Evolutionary conservation across 2,329 filamentous ascomycete species (phyloP).

Genomic region (Colletotrichum spaethianum): DNA sequence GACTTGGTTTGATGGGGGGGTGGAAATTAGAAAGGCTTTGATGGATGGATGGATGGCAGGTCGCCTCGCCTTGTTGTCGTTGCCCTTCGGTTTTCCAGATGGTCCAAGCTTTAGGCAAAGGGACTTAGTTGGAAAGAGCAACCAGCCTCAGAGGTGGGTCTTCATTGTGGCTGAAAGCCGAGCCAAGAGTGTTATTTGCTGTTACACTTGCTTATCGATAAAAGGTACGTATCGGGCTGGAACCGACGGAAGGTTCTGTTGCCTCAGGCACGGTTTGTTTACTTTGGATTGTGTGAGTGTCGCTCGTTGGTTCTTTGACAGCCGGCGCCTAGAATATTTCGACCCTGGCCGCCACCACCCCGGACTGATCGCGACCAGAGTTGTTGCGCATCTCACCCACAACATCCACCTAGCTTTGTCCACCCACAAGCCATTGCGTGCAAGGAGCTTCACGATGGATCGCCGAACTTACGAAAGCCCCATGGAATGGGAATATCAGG

Average conservation of each 20-base stretch:
- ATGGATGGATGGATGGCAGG: background rate
- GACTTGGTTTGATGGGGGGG: background rate
- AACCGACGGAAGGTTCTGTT: constrained; percentile 12
- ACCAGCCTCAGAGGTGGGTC: constrained; percentile 12
- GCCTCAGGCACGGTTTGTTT: constrained; percentile 43
- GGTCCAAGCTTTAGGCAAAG: constrained; percentile 35
- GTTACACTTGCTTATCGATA: background rate
- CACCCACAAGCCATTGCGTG: background rate
- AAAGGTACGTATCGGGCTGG: background rate
- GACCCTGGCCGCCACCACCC: constrained; percentile 18
- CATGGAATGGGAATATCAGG: constrained; percentile 79
- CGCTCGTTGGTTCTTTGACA: constrained; percentile 11
- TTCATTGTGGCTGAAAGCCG: background rate
- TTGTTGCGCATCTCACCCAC: constrained; percentile 1
- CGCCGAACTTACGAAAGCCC: constrained; percentile 71
- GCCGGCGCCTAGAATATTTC: constrained; percentile 17
- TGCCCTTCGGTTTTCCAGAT: constrained; percentile 35
- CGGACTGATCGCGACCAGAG: constrained; percentile 13
- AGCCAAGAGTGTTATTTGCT: background rate
- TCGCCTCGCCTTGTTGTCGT: constrained; percentile 4
- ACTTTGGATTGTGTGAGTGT: constrained; percentile 26
- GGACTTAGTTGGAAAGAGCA: background rate
- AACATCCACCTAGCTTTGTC: constrained; percentile 19
- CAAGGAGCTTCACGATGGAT: constrained; percentile 57
- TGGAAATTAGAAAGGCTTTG: background rate